These are phyloP conservation scores for Penicillium freii DNA, from an alignment of 2,329 filamentous ascomycete species.

Conservation along the genomic window DNA sequence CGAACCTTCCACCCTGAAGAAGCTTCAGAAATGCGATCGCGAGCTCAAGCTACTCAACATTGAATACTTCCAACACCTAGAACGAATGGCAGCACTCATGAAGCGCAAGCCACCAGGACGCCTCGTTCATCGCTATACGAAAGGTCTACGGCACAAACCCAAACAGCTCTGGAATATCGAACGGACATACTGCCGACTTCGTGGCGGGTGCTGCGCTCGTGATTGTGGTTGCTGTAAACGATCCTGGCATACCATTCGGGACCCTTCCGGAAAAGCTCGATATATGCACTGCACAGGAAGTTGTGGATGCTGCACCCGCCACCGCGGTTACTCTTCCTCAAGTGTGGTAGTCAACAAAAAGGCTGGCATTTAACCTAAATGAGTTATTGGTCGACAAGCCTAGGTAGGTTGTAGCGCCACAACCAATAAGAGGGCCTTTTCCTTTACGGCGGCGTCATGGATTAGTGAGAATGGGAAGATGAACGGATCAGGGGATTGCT, in stretches of 20 bases:
- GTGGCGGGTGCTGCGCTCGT: neutral
- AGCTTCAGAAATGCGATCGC: neutral
- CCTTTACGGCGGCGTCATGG: neutral
- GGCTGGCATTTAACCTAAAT: neutral
- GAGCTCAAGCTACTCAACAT: neutral
- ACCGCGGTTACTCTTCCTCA: neutral
- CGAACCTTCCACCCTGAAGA: neutral
- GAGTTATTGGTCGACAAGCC: neutral
- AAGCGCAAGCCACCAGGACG: neutral
- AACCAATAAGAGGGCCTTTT: neutral
- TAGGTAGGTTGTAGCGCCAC: no score
- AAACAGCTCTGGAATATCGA: neutral
- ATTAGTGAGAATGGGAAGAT: neutral
- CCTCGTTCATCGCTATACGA: neutral
- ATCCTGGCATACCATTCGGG: neutral
- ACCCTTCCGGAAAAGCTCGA: neutral
- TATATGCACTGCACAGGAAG: neutral
- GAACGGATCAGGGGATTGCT: no score
- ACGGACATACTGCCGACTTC: neutral
- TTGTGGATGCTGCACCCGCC: neutral
- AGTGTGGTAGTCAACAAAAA: neutral
- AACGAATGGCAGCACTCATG: neutral
- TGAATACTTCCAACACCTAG: neutral
- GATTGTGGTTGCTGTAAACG: neutral
- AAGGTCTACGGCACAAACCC: neutral